phyloP scores from a whole-genome alignment of 768 basidiomycete species.

The Russula sp. region DNA sequence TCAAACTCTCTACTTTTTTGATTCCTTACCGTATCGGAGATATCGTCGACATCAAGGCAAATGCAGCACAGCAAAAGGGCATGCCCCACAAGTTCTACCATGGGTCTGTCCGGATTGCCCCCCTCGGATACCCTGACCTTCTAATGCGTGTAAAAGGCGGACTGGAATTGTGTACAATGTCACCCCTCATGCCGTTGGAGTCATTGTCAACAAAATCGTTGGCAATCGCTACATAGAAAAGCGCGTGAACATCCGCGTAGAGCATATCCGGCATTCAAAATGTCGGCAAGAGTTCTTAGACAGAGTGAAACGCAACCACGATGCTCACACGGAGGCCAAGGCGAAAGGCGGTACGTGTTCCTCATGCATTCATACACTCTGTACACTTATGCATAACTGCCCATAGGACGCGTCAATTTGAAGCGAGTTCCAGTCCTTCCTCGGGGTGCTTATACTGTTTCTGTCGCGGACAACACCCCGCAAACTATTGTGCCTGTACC shows the following conservation, averaged over 20 bases:
- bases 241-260: slow-evolving; percentile 95
- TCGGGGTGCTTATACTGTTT: slow-evolving; percentile 72
- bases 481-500: slow-evolving; percentile 89
- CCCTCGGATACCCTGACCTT: background rate
- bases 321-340: slow-evolving; percentile 78
- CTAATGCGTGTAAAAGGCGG: slow-evolving; percentile 48
- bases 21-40: slow-evolving; percentile 93
- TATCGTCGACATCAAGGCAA: slow-evolving; percentile 99
- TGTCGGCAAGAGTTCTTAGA: slow-evolving; percentile 97
- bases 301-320: slow-evolving; percentile 89
- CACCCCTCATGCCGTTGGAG: slow-evolving; percentile 88
- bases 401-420: slow-evolving; percentile 68
- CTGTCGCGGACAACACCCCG: slow-evolving; percentile 66
- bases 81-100: slow-evolving; percentile 99
- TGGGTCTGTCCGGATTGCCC: slow-evolving; percentile 54
- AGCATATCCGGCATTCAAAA: slow-evolving; percentile 95
- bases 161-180: slow-evolving; percentile 99
- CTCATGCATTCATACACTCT: background rate
- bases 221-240: slow-evolving; percentile 99
- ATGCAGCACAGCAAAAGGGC: slow-evolving; percentile 98
- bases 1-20: slow-evolving; percentile 88
- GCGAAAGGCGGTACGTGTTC: slow-evolving; percentile 74
- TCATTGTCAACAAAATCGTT: slow-evolving; percentile 97
- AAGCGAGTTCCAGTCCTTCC: slow-evolving; percentile 84
- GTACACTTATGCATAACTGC: background rate